Conservation (phyloP, 2,329 filamentous ascomycete species). For the Pseudocercospora fijiensis region DNA sequence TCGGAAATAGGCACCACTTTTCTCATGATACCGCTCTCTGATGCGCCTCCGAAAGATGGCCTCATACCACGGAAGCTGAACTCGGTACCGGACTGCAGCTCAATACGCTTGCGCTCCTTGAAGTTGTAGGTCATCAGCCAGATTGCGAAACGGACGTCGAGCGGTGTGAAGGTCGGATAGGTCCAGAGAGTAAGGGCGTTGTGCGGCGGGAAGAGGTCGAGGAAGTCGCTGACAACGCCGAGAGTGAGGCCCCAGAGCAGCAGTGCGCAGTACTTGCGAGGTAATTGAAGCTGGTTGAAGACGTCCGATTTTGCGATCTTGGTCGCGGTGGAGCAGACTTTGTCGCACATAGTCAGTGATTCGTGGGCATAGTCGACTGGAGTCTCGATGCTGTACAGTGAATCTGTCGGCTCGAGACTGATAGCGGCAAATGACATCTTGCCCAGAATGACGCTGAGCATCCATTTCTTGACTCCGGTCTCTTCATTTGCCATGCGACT, state of each 20-base stretch:
- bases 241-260: slow-evolving; percentile 69
- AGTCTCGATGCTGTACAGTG: slow-evolving; percentile 53
- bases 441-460: slow-evolving; percentile 59
- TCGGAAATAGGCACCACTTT: background rate
- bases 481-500: slow-evolving; percentile 58
- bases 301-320: slow-evolving; percentile 30
- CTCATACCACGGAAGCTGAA: slow-evolving; percentile 21
- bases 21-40: slow-evolving; percentile 25
- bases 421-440: slow-evolving; percentile 69
- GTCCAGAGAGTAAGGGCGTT: slow-evolving; percentile 63
- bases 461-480: slow-evolving; percentile 54
- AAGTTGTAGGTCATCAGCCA: slow-evolving; percentile 61
- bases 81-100: slow-evolving; percentile 35
- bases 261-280: slow-evolving; percentile 49
- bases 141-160: slow-evolving; percentile 60
- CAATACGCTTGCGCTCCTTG: slow-evolving; percentile 51
- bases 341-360: slow-evolving; percentile 19
- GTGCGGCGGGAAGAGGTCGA: slow-evolving; percentile 65
- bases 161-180: slow-evolving; percentile 66
- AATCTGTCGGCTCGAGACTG: slow-evolving; percentile 61
- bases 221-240: slow-evolving; percentile 65
- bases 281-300: slow-evolving; percentile 35
- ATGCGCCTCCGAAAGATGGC: slow-evolving; percentile 33
- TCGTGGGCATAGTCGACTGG: slow-evolving; percentile 31
- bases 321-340: slow-evolving; percentile 18